Base-by-base conservation (phyloP, 768 basidiomycete species). In the Tulasnella sp. region DNA sequence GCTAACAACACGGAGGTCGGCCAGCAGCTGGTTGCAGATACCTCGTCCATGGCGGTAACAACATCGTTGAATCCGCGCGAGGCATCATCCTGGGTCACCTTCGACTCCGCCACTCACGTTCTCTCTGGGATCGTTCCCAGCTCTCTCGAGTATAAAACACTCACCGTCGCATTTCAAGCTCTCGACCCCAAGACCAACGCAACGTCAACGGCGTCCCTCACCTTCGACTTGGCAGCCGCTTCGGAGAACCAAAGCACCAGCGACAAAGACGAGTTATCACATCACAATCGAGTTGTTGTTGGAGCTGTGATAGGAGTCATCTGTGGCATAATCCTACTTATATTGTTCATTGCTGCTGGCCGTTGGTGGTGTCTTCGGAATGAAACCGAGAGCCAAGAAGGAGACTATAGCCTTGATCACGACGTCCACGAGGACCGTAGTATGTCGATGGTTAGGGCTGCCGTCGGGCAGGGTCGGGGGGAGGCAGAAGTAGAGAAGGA, bases 121-220 rank as follows among this genome's bases (percentile, higher is more conserved):
- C 83, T 94, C 70, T 83, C 85, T 44, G 94, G 93, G 7, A 87
- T 82, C 23, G 83, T 93, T 44, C 91, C 92, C 6, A 37, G 44
- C 15, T 77, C 80, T 55, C 74, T 81, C 16, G 78, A 78, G 20
- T 82, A 83, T 71, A 78, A 82, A 32, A 70, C 76, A 16, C 80
- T 83, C 1, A 71, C 37, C 20, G 44, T 77, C 5, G 44, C 29
- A n/a, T 77, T 77, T 70, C 23, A 70, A 15, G 76, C 76, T 13
- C 70, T 61, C 76, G 35, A 26, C n/a, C 61, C 70, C 1, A 61
- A 71, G 40, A 71, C 61, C 15, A 40, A 77, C 20, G 61, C 76
- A 10, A 77, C 13, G 5, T 77, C 76, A 2, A 42, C 61, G 20
- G n/a, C 18, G 7, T 77, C 76, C 23, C 69, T 77, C 40, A n/a